Evolutionary conservation across 164 flowering plant species (phyloP).

Genomic region (Nymphaea colorata): DNA sequence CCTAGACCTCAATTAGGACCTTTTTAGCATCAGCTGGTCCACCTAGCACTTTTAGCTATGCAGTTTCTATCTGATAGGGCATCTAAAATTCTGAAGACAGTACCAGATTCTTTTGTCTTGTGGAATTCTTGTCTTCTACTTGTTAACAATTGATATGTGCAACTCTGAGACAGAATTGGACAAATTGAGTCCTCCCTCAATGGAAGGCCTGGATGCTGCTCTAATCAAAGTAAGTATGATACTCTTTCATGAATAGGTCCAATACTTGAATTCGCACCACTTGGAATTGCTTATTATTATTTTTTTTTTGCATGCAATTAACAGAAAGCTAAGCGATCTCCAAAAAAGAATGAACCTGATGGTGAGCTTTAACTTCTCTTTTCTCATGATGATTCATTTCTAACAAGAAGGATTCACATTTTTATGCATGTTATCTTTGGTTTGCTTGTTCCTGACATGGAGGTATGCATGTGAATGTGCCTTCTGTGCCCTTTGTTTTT

Average conservation of each 20-base stretch:
- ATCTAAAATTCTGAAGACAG: no score
- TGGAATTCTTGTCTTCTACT: no score
- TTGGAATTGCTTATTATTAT: not conserved
- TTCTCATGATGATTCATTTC: not conserved
- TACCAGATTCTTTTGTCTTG: no score
- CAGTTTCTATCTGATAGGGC: no score
- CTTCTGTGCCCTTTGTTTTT: no score
- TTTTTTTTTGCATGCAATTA: not conserved
- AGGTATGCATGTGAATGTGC: no score
- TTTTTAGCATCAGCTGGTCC: no score
- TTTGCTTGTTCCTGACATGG: no score
- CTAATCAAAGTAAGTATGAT: constrained; percentile 46
- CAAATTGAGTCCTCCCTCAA: constrained; percentile 24
- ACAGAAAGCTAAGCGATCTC: constrained; percentile 46
- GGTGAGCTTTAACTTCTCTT: constrained; percentile 21
- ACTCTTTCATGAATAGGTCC: not conserved
- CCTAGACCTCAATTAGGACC: no score
- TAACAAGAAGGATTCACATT: not conserved
- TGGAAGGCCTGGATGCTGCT: constrained; percentile 67
- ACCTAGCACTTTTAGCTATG: no score
- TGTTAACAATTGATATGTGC: no score
- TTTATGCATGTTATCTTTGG: not conserved
- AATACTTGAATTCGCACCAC: not conserved
- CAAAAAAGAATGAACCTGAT: constrained; percentile 36
- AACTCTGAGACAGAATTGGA: constrained; percentile 17